Evolutionary conservation across 148 eudicot species (phyloP).

Genomic region (Rheum nobile): DNA sequence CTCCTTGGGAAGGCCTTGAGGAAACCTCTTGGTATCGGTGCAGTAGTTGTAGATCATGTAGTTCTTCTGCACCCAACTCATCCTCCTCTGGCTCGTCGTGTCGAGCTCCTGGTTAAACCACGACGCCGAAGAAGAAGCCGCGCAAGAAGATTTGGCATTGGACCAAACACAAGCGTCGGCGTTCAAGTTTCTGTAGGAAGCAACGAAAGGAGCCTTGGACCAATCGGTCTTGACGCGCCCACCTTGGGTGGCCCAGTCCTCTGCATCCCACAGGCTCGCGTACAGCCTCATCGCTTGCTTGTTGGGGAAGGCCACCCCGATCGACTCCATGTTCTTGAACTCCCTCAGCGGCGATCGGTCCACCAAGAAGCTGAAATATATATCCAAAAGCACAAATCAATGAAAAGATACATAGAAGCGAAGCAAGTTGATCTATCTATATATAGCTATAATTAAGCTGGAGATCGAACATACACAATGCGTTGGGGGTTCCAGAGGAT

Average conservation of each 20-base stretch:
- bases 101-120: constrained; percentile 25
- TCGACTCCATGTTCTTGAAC: constrained; percentile 44
- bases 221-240: constrained; percentile 54
- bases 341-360: constrained; percentile 39
- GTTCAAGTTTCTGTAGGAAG: constrained; percentile 41
- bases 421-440: no score
- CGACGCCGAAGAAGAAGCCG: neutral
- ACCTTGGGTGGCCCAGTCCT: constrained; percentile 42
- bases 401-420: no score
- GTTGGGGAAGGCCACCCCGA: constrained; percentile 44
- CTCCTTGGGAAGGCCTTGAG: constrained; percentile 22
- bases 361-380: constrained; percentile 31
- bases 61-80: constrained; percentile 29
- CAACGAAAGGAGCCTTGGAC: constrained; percentile 50
- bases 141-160: neutral
- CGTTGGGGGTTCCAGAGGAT: constrained; percentile 51
- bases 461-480: neutral
- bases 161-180: constrained; percentile 36
- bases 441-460: no score
- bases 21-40: constrained; percentile 22
- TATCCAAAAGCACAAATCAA: neutral
- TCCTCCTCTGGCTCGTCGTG: constrained; percentile 25
- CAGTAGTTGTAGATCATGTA: constrained; percentile 53
- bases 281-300: constrained; percentile 56
- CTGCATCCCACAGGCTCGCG: constrained; percentile 59